Conservation (phyloP, 2,329 filamentous ascomycete species). For the Claviceps purpurea region DNA sequence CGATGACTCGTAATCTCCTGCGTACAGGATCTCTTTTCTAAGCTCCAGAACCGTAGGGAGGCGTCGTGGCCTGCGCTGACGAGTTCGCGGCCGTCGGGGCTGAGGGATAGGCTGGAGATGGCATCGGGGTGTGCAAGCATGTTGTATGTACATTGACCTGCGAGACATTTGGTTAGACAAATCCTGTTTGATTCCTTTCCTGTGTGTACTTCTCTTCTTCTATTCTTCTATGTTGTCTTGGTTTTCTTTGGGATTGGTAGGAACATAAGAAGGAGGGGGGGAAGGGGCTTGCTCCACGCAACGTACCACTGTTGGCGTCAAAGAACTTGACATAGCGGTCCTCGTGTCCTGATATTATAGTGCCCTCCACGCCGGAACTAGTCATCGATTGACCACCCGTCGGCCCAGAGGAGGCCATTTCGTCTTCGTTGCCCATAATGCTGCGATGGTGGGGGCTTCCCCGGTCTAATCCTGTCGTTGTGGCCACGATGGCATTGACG, state of each 20-base stretch:
- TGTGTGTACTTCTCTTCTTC: background rate
- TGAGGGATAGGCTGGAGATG: conserved; percentile 82
- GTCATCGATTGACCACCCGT: conserved; percentile 55
- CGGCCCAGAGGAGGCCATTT: conserved; percentile 54
- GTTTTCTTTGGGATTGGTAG: background rate
- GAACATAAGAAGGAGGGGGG: too few relatives aligned
- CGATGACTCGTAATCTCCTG: conserved; percentile 91
- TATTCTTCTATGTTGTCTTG: background rate
- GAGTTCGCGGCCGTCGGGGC: conserved; percentile 84
- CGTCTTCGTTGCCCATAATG: conserved; percentile 57
- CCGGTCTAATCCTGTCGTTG: conserved; percentile 70
- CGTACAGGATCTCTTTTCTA: conserved; percentile 89
- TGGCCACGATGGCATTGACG: conserved; percentile 84
- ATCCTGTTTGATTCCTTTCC: background rate
- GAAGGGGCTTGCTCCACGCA: too few relatives aligned
- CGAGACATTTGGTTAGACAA: too few relatives aligned
- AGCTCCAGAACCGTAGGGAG: conserved; percentile 88
- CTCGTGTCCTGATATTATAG: conserved; percentile 93
- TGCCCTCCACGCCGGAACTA: conserved; percentile 73
- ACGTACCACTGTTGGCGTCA: conserved; percentile 94
- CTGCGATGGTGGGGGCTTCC: conserved; percentile 38
- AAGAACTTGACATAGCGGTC: conserved; percentile 95
- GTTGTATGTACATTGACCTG: conserved; percentile 97
- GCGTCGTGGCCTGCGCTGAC: conserved; percentile 95
- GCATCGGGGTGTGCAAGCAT: conserved; percentile 94